A percentile compares a stretch with the other conserved stretches of the same genome.
Conservation (phyloP, 805 yeast species). For the Scheffersomyces ergatensis region DNA sequence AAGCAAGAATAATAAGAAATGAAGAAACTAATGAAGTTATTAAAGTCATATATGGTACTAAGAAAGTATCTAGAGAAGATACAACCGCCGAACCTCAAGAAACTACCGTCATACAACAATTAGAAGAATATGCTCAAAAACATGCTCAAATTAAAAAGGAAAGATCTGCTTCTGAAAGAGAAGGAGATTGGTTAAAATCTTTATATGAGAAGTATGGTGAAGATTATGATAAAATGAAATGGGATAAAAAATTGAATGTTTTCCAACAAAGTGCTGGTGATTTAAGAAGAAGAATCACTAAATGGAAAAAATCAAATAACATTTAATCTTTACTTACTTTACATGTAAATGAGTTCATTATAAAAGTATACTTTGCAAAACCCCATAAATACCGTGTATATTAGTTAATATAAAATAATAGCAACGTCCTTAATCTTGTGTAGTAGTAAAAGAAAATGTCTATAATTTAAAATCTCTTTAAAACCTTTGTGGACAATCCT, state of each 20-base stretch:
- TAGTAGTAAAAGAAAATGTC: too few relatives aligned
- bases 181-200: conserved; percentile 64
- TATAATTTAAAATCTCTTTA: conserved; percentile 1
- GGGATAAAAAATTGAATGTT: conserved; percentile 83
- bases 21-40: conserved; percentile 60
- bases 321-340: conserved; percentile 9
- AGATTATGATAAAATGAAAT: conserved; percentile 83
- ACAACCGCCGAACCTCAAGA: conserved; percentile 22
- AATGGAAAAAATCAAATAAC: conserved; percentile 59
- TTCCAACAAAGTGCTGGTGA: conserved; percentile 86
- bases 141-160: conserved; percentile 50
- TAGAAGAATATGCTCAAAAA: conserved; percentile 50
- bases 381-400: background rate
- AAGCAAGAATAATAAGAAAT: conserved; percentile 74
- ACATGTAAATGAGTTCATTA: too few relatives aligned
- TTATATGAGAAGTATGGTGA: conserved; percentile 81
- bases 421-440: background rate
- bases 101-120: conserved; percentile 63
- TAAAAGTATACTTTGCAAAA: too few relatives aligned
- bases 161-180: conserved; percentile 67
- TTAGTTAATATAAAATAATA: background rate
- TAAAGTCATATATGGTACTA: conserved; percentile 69
- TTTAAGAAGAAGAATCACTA: conserved; percentile 63
- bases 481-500: conserved; percentile 25
- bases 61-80: conserved; percentile 27